phyloP scores from a whole-genome alignment of 306 rosid genomes.

The Pyrus communis region DNA sequence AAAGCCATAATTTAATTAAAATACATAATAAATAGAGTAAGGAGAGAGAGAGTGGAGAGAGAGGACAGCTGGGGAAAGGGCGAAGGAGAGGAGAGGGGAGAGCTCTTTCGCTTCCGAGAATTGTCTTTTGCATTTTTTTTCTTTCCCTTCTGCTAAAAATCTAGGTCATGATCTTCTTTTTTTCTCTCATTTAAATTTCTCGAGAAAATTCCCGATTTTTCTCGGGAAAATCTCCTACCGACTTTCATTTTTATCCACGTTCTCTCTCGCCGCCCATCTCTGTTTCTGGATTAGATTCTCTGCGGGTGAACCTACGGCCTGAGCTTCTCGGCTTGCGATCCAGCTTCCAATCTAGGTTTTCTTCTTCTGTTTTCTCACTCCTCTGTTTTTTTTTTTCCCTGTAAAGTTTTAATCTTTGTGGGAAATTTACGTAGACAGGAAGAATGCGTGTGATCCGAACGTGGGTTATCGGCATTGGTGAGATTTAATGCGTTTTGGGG shows the following conservation, averaged over 20 bases:
- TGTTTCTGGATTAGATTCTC: conserved; percentile 3
- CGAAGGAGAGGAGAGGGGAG: neutral
- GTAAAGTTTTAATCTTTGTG: neutral
- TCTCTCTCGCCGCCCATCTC: neutral
- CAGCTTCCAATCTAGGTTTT: neutral
- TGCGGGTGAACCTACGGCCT: neutral
- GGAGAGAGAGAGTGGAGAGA: neutral
- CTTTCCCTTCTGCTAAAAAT: neutral
- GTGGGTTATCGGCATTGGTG: conserved; percentile 7
- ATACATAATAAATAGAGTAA: neutral
- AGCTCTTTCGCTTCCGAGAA: neutral
- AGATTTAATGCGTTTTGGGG: neutral
- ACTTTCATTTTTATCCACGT: neutral
- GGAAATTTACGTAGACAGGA: neutral
- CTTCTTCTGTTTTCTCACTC: neutral
- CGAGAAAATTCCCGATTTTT: conserved; percentile 3
- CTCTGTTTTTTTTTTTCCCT: neutral
- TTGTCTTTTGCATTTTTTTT: neutral
- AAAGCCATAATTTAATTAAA: neutral
- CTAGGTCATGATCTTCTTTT: neutral
- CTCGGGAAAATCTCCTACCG: conserved; percentile 1
- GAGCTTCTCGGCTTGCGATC: neutral
- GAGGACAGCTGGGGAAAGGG: neutral
- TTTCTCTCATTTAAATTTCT: neutral
- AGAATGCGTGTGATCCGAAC: conserved; percentile 8